Conservation (phyloP, 192 early-diverging fungal species). For the Rhizophagus clarus region DNA sequence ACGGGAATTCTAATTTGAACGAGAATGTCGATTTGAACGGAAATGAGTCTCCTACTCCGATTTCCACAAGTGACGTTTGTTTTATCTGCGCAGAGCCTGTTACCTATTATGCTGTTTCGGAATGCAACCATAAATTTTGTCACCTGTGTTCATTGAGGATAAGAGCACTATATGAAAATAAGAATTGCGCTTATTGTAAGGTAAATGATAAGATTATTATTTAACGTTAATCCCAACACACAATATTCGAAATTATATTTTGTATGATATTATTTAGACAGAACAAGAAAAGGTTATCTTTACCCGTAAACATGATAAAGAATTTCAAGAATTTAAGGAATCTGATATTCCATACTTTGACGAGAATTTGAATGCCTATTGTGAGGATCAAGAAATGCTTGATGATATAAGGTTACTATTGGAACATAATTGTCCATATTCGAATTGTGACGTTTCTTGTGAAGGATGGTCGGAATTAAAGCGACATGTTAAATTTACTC, state of each 20-base stretch:
- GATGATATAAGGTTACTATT: slow-evolving; percentile 73
- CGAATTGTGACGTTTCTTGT: slow-evolving; percentile 73
- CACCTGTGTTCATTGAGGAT: slow-evolving; percentile 90
- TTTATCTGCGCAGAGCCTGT: slow-evolving; percentile 91
- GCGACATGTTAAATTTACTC: slow-evolving; percentile 75
- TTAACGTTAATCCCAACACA: background rate
- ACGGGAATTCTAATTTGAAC: background rate
- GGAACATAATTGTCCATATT: slow-evolving; percentile 87
- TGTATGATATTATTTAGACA: slow-evolving; percentile 47
- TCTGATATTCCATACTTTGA: slow-evolving; percentile 63
- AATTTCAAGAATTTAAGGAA: slow-evolving; percentile 55
- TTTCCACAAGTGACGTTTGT: slow-evolving; percentile 49
- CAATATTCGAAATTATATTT: background rate
- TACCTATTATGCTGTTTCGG: slow-evolving; percentile 77
- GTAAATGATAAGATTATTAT: slow-evolving; percentile 42
- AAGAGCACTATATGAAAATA: slow-evolving; percentile 84
- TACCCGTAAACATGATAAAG: slow-evolving; percentile 63
- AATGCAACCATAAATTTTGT: slow-evolving; percentile 93
- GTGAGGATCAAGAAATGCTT: slow-evolving; percentile 74
- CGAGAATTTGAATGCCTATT: slow-evolving; percentile 68
- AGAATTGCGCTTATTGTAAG: slow-evolving; percentile 91
- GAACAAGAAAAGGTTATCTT: slow-evolving; percentile 79
- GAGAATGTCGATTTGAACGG: background rate
- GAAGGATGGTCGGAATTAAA: slow-evolving; percentile 82
- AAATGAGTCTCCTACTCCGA: too few species aligned